Evolutionary conservation across 1,284 basidiomycete species (phyloP).

Genomic region (Porogramme epimiltina): DNA sequence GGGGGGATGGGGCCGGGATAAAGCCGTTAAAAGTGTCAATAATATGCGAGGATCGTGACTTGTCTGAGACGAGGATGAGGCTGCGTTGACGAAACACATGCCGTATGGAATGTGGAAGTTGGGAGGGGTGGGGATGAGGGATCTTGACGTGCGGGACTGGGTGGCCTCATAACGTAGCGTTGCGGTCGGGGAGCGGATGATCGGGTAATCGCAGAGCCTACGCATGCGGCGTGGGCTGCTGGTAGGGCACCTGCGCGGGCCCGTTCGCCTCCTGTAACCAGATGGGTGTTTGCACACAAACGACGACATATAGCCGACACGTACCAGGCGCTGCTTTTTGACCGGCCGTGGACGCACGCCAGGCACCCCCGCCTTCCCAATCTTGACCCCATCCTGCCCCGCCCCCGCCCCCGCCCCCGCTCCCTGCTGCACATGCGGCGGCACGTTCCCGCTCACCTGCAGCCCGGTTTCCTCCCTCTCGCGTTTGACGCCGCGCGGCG

Average conservation of each 20-base stretch:
- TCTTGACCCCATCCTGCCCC: constrained; percentile 26
- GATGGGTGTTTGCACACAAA: constrained; percentile 1
- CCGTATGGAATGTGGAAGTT: too few relatives aligned
- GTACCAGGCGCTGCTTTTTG: constrained; percentile 77
- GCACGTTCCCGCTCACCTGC: constrained; percentile 28
- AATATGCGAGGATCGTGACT: too few relatives aligned
- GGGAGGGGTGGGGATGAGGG: too few relatives aligned
- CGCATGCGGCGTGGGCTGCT: constrained; percentile 26
- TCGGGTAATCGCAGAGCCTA: not conserved
- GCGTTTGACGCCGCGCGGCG: constrained; percentile 51
- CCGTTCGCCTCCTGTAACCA: constrained; percentile 21
- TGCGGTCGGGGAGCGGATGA: not conserved
- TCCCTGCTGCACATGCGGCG: too few relatives aligned
- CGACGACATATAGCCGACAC: constrained; percentile 24
- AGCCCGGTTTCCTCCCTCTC: constrained; percentile 32
- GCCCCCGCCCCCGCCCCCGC: too few relatives aligned
- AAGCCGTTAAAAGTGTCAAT: too few relatives aligned
- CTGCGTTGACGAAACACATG: too few relatives aligned
- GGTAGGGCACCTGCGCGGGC: constrained; percentile 19
- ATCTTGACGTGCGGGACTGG: too few relatives aligned
- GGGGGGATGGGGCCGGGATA: too few relatives aligned
- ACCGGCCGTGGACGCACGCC: constrained; percentile 66
- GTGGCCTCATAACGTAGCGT: too few relatives aligned
- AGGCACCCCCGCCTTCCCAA: constrained; percentile 48
- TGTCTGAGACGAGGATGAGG: too few relatives aligned